Percentiles rank a stretch among this genome's conserved stretches.
Conservation (phyloP, 2,329 filamentous ascomycete species). For the Colletotrichum sp. region DNA sequence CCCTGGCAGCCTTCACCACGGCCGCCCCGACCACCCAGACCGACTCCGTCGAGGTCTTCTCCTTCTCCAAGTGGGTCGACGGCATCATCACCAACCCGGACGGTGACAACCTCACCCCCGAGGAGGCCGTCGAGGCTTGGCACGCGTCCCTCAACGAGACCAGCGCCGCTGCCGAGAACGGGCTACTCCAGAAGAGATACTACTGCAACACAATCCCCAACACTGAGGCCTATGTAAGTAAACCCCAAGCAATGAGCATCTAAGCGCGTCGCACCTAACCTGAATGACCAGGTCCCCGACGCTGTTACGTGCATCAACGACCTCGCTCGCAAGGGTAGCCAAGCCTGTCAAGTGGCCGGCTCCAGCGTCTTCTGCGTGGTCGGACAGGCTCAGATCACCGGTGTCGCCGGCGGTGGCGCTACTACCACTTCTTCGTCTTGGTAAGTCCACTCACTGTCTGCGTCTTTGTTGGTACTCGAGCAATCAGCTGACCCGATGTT, state of each 20-base stretch:
- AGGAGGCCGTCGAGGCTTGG: conserved; percentile 7
- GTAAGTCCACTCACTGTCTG: neutral
- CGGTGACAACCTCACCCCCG: conserved; percentile 8
- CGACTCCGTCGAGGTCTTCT: neutral
- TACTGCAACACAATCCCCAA: neutral
- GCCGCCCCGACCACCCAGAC: neutral
- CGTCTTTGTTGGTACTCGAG: neutral
- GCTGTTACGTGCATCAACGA: conserved; percentile 18
- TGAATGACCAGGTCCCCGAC: neutral
- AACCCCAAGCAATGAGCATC: neutral
- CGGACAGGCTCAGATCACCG: neutral
- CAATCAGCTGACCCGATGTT: neutral
- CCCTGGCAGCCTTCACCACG: neutral
- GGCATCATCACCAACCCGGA: conserved; percentile 18
- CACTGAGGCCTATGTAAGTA: neutral
- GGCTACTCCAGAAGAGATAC: neutral
- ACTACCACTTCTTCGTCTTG: neutral
- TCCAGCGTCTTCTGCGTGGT: neutral
- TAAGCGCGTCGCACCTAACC: neutral
- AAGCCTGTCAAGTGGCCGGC: neutral
- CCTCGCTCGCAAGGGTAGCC: neutral
- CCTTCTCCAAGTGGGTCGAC: conserved; percentile 15
- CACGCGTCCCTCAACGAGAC: neutral
- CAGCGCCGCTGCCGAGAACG: neutral
- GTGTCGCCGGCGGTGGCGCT: neutral